phyloP scores from a whole-genome alignment of 129 eudicot genomes.

The Ambrosia artemisiifolia region DNA sequence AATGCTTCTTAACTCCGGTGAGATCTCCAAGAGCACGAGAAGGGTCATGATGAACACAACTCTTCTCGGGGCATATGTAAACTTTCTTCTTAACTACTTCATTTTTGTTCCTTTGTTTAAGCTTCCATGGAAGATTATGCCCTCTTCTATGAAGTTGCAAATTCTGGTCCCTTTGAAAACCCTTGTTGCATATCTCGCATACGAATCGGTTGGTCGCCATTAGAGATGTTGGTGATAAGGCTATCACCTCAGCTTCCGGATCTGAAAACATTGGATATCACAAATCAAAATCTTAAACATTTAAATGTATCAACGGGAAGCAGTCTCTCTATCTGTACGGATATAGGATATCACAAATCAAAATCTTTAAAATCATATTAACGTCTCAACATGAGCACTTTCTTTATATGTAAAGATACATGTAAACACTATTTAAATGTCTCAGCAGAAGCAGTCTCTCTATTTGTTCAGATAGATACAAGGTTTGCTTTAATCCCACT shows the following conservation, averaged over 20 bases:
- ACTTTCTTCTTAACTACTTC: conserved; percentile 69
- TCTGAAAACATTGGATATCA: conserved; percentile 31
- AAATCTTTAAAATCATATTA: neutral
- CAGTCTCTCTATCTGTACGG: too few species aligned
- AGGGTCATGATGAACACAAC: conserved; percentile 82
- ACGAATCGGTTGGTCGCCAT: conserved; percentile 77
- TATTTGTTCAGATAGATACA: too few species aligned
- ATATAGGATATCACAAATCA: neutral
- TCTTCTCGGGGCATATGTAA: conserved; percentile 68
- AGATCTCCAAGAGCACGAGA: conserved; percentile 74
- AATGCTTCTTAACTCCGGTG: conserved; percentile 76
- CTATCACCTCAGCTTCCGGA: conserved; percentile 85
- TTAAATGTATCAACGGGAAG: neutral
- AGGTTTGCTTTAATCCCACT: too few species aligned
- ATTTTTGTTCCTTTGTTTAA: conserved; percentile 57
- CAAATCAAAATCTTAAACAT: neutral
- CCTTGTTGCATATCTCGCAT: conserved; percentile 86
- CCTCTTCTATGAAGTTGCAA: conserved; percentile 88
- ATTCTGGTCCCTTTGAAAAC: conserved; percentile 88
- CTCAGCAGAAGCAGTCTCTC: too few species aligned
- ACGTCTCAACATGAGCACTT: neutral
- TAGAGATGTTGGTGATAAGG: conserved; percentile 68
- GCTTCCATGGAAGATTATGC: conserved; percentile 87
- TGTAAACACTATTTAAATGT: neutral
- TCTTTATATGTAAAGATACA: too few species aligned